Conservation (phyloP, 441 rosid species). For the Euphorbia neoarborescens region DNA sequence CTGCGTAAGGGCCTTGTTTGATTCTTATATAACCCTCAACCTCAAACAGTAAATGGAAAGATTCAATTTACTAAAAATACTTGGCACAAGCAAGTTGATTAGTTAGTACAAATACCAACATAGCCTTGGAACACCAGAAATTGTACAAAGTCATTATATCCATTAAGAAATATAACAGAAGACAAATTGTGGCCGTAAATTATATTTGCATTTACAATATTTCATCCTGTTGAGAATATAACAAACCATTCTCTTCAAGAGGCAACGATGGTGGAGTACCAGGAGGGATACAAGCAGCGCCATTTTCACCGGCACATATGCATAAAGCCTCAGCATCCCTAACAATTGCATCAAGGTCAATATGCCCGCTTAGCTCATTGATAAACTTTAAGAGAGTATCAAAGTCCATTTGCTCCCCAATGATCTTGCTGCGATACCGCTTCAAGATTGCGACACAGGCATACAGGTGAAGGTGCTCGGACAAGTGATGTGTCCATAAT, state of each 20-base stretch:
- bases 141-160: constrained; percentile 17
- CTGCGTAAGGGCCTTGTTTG: not conserved
- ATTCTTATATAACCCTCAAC: not conserved
- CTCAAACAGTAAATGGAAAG: not conserved
- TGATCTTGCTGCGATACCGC: constrained; percentile 74
- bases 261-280: constrained; percentile 94
- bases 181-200: not conserved
- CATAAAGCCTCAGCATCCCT: constrained; percentile 96
- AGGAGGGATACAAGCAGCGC: constrained; percentile 83
- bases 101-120: not conserved
- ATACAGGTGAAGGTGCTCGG: constrained; percentile 86
- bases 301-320: constrained; percentile 86
- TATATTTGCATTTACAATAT: constrained; percentile 40
- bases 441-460: constrained; percentile 86
- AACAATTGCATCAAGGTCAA: constrained; percentile 58
- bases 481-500: constrained; percentile 73
- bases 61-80: not conserved
- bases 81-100: constrained; percentile 1
- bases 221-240: constrained; percentile 59
- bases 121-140: constrained; percentile 12
- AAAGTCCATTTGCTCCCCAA: constrained; percentile 90
- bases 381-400: constrained; percentile 92
- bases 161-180: not conserved
- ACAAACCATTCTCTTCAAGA: constrained; percentile 36
- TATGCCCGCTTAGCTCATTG: constrained; percentile 76